Base-by-base conservation (phyloP, 352 stramenopile species). In the Phytophthora sojae region DNA sequence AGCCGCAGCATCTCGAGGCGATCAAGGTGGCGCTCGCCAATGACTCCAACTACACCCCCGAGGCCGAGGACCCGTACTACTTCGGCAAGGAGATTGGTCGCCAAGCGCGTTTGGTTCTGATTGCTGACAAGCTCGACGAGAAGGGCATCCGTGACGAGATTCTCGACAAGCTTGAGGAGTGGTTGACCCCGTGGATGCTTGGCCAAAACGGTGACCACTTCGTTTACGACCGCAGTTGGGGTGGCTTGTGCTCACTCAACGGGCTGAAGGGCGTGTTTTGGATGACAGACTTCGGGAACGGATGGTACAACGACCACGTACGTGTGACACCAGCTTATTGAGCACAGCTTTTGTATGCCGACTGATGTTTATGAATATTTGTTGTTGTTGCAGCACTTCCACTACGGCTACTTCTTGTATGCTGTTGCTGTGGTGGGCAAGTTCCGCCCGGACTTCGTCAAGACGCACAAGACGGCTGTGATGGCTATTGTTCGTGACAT, bases 341-440 rank as follows among this genome's bases (percentile, higher is more conserved):
- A 3, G 39, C 14, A 8, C 14, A 30, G 9, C 6, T 11, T 30
- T 7, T 9, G 21, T 56, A 15, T 8, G 45, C 4, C 30, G 25
- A 49, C 45, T 76, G 11, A 61, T 57, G 23, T 25, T 14, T 57
- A 21, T 64, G 32, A 39, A 15, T 57, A 53, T 29, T 61, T 69
- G 32, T 72, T 37, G 58, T 19, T 29, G 50, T 15, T 62, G 23
- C 69, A 99, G 84, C 97, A 99, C 80, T 99, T 99, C 72, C 96
- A 99, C 75, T 99, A 99, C 67, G 97, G 96, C 57, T 98, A 98
- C 69, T 87, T 98, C 42, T 71, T 97, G 55, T 97, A 96, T 70
- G 82, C 92, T 23, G 77, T 93, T 30, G 90, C 82, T n/a, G 82
- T 98, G 7, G 67, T 97, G 15, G 79, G 76, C 29, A 89, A 93